These are phyloP conservation scores for Lentinula edodes DNA, from an alignment of 768 basidiomycete genomes.

Conservation along the genomic window DNA sequence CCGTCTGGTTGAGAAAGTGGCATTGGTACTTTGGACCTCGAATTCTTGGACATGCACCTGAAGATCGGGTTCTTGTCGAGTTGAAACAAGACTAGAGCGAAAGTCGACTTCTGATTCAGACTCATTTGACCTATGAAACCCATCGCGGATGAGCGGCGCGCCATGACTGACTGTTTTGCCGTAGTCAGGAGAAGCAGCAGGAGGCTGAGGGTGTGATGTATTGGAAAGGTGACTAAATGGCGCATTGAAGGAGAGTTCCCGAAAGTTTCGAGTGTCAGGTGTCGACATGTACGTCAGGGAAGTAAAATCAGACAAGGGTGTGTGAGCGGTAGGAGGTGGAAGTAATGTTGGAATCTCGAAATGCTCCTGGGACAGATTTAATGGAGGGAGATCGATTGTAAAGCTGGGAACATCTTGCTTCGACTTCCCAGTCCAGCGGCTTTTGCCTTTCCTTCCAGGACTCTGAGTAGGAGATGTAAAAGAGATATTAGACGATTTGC, in stretches of 20 bases:
- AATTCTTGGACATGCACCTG: constrained; percentile 5
- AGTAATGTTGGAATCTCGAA: neutral
- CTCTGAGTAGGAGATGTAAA: constrained; percentile 8
- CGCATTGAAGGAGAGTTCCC: constrained; percentile 9
- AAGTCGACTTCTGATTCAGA: neutral
- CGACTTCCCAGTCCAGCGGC: constrained; percentile 4
- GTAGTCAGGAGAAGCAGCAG: constrained; percentile 12
- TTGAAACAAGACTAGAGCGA: neutral
- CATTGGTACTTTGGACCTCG: neutral
- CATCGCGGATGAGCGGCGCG: constrained; percentile 6
- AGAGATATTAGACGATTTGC: constrained; percentile 1
- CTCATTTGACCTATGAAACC: constrained; percentile 2
- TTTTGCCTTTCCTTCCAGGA: constrained; percentile 6
- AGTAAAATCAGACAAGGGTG: constrained; percentile 14
- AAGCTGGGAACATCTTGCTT: constrained; percentile 5
- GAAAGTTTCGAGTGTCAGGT: constrained; percentile 10
- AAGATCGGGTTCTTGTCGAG: neutral
- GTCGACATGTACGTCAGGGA: constrained; percentile 19
- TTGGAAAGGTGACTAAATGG: constrained; percentile 6
- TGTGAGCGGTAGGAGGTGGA: neutral
- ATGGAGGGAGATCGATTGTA: constrained; percentile 9
- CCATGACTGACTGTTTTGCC: constrained; percentile 12
- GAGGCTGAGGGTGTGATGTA: neutral
- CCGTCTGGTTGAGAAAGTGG: neutral
- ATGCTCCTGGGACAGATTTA: neutral